Percentiles rank a stretch among this genome's conserved stretches.
Conservation (phyloP, 2,329 filamentous ascomycete species). For the Aspergillus vadensis region DNA sequence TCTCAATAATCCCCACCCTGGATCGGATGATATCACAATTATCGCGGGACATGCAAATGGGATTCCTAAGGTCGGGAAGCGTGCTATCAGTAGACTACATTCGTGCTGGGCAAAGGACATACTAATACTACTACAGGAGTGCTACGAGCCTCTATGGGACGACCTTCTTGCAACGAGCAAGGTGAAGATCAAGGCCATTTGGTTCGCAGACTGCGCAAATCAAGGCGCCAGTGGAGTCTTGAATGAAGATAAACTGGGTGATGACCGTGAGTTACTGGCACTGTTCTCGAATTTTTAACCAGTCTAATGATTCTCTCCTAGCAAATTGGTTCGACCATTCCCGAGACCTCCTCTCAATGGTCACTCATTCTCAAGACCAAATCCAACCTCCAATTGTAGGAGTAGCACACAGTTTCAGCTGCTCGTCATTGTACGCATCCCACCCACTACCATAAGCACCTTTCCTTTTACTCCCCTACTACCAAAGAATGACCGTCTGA, state of each 20-base stretch:
- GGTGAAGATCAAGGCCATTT: conserved; percentile 68
- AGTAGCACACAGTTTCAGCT: conserved; percentile 81
- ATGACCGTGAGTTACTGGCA: conserved; percentile 64
- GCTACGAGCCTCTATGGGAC: conserved; percentile 86
- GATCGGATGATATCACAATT: conserved; percentile 54
- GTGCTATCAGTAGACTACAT: neutral
- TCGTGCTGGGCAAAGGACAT: neutral
- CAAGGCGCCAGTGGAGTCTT: conserved; percentile 73
- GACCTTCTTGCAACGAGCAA: conserved; percentile 63
- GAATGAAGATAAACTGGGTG: conserved; percentile 71
- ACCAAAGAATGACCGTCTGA: neutral
- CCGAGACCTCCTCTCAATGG: conserved; percentile 69
- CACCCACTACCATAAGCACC: neutral
- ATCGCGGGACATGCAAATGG: conserved; percentile 58
- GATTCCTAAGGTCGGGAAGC: conserved; percentile 63
- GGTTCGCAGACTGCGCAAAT: conserved; percentile 77
- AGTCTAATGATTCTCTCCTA: conserved; percentile 54
- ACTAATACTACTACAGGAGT: conserved; percentile 57
- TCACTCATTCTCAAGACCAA: conserved; percentile 12
- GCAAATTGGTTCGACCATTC: conserved; percentile 60
- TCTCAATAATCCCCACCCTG: conserved; percentile 45
- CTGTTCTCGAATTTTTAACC: no score
- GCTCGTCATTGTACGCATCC: conserved; percentile 55
- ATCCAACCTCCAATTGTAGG: conserved; percentile 64
- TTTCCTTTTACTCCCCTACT: neutral